These are phyloP conservation scores for Camelina hispida DNA, from an alignment of 345 rosid species.

Conservation along the genomic window DNA sequence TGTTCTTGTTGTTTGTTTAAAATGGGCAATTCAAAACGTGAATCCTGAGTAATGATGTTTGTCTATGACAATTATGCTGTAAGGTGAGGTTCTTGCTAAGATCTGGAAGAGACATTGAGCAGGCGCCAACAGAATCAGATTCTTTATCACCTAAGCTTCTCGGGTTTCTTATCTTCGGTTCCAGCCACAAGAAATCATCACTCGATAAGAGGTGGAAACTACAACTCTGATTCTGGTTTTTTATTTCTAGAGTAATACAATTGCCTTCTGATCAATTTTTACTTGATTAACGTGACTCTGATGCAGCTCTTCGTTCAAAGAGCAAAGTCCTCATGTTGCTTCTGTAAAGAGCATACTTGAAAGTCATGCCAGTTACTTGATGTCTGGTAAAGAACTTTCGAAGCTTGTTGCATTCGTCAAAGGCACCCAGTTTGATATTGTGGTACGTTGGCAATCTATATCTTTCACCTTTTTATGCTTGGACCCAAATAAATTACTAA, in stretches of 20 bases:
- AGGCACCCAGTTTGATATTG: slow-evolving; percentile 98
- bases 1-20: slow-evolving; percentile 29
- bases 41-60: slow-evolving; percentile 17
- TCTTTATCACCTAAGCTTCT: slow-evolving; percentile 80
- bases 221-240: slow-evolving; percentile 7
- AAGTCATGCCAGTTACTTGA: slow-evolving; percentile 94
- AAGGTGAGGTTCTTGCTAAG: slow-evolving; percentile 97
- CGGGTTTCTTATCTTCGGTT: slow-evolving; percentile 84
- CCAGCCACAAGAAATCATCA: slow-evolving; percentile 74
- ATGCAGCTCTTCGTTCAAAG: slow-evolving; percentile 75
- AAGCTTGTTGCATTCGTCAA: slow-evolving; percentile 98
- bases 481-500: slow-evolving; percentile 21
- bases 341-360: slow-evolving; percentile 90
- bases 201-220: slow-evolving; percentile 70
- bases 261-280: slow-evolving; percentile 17
- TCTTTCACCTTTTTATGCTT: slow-evolving; percentile 13
- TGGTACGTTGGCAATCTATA: slow-evolving; percentile 58
- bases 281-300: slow-evolving; percentile 28
- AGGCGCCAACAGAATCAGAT: slow-evolving; percentile 73
- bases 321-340: slow-evolving; percentile 87
- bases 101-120: slow-evolving; percentile 95
- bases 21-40: slow-evolving; percentile 7
- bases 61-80: slow-evolving; percentile 32
- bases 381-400: slow-evolving; percentile 97
- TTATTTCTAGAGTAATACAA: neutral